These are phyloP conservation scores for Exophiala mesophila DNA, from an alignment of 2,329 filamentous ascomycete genomes.

Conservation along the genomic window DNA sequence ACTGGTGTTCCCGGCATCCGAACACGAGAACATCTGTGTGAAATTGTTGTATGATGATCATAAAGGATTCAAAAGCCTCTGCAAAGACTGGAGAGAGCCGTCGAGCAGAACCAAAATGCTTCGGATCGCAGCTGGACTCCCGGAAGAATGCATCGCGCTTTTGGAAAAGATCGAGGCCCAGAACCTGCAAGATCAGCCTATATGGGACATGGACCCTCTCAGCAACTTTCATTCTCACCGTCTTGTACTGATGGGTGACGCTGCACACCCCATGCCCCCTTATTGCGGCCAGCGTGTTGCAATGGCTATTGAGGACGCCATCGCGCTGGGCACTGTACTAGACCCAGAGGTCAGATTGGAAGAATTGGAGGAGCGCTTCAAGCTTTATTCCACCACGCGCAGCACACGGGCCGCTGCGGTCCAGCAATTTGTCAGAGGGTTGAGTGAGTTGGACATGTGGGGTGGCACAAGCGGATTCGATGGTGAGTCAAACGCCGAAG, in stretches of 20 bases:
- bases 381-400: slow-evolving; percentile 56
- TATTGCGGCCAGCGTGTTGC: slow-evolving; percentile 19
- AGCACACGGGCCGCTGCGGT: slow-evolving; percentile 53
- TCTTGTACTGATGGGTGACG: slow-evolving; percentile 44
- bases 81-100: slow-evolving; percentile 16
- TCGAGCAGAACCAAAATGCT: slow-evolving; percentile 12
- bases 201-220: slow-evolving; percentile 58
- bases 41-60: slow-evolving; percentile 13
- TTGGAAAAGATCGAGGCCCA: slow-evolving; percentile 4
- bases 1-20: slow-evolving; percentile 6
- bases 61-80: slow-evolving; percentile 7
- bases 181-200: slow-evolving; percentile 32
- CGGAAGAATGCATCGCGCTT: slow-evolving; percentile 10
- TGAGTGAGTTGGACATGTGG: slow-evolving; percentile 8
- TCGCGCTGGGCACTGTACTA: slow-evolving; percentile 54
- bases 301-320: slow-evolving; percentile 28
- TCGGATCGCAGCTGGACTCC: slow-evolving; percentile 7
- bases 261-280: slow-evolving; percentile 22
- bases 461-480: slow-evolving; percentile 4
- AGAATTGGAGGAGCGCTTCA: slow-evolving; percentile 52
- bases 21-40: slow-evolving; percentile 7
- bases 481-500: slow-evolving; percentile 3
- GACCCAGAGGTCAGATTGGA: slow-evolving; percentile 39
- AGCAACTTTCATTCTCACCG: slow-evolving; percentile 50
- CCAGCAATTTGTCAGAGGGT: slow-evolving; percentile 52